Conservation (phyloP, 768 basidiomycete genomes). For the Thelephora ganbajun region DNA sequence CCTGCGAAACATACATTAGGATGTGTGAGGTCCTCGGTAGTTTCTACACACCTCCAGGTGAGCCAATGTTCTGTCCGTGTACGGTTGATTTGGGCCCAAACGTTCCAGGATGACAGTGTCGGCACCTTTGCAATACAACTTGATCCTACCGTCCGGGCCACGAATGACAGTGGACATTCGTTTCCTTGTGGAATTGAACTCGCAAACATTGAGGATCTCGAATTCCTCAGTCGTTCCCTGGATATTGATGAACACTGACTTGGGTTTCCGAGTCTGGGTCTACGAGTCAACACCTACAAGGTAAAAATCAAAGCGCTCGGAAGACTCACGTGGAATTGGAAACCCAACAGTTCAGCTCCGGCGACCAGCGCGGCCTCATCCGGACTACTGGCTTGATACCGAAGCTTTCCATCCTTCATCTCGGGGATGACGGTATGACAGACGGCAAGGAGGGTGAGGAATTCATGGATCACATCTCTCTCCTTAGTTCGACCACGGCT, state of each 20-base stretch:
- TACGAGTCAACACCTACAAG: conserved; percentile 4
- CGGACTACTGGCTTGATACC: conserved; percentile 93
- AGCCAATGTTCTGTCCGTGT: conserved; percentile 70
- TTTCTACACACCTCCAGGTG: conserved; percentile 69
- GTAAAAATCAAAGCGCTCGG: neutral
- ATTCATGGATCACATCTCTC: conserved; percentile 18
- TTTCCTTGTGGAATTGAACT: conserved; percentile 96
- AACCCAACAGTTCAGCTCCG: conserved; percentile 85
- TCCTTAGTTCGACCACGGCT: conserved; percentile 18
- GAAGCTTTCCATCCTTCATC: conserved; percentile 72
- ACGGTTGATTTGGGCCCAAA: conserved; percentile 71
- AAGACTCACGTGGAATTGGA: conserved; percentile 77
- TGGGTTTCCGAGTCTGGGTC: conserved; percentile 82
- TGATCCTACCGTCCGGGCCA: conserved; percentile 80
- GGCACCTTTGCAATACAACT: conserved; percentile 92
- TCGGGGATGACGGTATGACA: conserved; percentile 99
- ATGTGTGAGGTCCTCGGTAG: neutral
- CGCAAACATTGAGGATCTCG: conserved; percentile 91
- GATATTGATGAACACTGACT: conserved; percentile 83
- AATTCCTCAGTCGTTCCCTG: conserved; percentile 64
- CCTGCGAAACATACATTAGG: conserved; percentile 26
- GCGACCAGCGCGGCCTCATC: conserved; percentile 94
- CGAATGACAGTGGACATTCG: conserved; percentile 95
- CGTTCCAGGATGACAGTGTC: conserved; percentile 96
- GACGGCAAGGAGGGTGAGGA: conserved; percentile 51